Conservation (phyloP, 177 flowering plant genomes). For the Vitis hybrid region DNA sequence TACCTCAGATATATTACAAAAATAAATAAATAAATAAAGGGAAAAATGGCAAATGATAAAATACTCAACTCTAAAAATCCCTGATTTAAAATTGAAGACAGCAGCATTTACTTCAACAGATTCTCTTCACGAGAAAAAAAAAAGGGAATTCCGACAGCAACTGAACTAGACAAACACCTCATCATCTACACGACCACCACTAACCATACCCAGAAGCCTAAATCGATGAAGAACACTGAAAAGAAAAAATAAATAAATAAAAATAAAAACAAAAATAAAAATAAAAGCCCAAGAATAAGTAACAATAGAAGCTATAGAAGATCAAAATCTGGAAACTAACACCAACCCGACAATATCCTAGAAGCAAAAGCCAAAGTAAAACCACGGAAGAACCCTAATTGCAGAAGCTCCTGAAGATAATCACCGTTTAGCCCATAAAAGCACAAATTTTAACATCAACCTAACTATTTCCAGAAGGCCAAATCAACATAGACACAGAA, state of each 20-base stretch:
- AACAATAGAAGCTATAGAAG: too few relatives aligned
- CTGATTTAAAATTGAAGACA: background rate
- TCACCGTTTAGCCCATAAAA: background rate
- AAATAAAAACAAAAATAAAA: background rate
- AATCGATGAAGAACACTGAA: too few relatives aligned
- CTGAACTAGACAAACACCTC: too few relatives aligned
- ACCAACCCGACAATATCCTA: background rate
- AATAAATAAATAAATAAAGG: too few relatives aligned
- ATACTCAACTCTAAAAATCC: too few relatives aligned
- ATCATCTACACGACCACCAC: too few relatives aligned
- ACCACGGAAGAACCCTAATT: background rate
- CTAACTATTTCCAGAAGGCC: slow-evolving; percentile 13
- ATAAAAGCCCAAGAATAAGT: background rate
- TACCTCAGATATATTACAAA: background rate
- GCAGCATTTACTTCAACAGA: background rate
- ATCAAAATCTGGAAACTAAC: background rate
- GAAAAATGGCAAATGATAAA: too few relatives aligned
- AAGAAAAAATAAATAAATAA: background rate
- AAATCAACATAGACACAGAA: slow-evolving; percentile 7
- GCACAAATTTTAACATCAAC: slow-evolving; percentile 6
- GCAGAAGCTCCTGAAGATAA: background rate
- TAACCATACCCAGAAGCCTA: too few relatives aligned
- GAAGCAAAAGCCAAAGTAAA: background rate
- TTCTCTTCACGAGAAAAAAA: background rate
- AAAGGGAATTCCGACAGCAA: background rate